Evolutionary conservation across 805 yeast species (phyloP).

Genomic region (Sugiyamaella marilandica): DNA sequence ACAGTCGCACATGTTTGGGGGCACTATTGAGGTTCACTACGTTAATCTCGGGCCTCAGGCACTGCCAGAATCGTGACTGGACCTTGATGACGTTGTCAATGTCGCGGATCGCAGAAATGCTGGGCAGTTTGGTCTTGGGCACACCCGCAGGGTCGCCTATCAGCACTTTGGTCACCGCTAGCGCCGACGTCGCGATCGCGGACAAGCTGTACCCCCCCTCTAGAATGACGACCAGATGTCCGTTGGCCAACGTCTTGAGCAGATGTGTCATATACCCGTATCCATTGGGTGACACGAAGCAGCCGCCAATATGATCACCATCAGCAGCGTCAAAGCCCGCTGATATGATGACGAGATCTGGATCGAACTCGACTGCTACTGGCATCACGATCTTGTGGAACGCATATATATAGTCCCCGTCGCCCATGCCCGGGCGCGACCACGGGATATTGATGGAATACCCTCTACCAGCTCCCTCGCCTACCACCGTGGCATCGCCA

Average conservation of each 20-base stretch:
- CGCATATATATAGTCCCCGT: conserved; percentile 92
- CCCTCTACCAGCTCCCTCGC: conserved; percentile 85
- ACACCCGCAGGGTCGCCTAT: conserved; percentile 94
- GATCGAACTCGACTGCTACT: conserved; percentile 78
- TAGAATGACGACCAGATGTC: conserved; percentile 79
- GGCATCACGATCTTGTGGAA: conserved; percentile 85
- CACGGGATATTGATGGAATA: conserved; percentile 88
- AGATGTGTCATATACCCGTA: conserved; percentile 95
- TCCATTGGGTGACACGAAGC: conserved; percentile 92
- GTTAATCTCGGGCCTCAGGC: conserved; percentile 60
- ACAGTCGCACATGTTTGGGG: conserved; percentile 7
- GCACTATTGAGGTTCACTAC: conserved; percentile 17
- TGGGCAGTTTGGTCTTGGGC: conserved; percentile 61
- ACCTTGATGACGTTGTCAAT: conserved; percentile 73
- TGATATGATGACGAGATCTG: conserved; percentile 87
- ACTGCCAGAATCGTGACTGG: conserved; percentile 86
- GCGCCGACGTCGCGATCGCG: conserved; percentile 82
- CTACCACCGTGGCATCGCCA: conserved; percentile 76
- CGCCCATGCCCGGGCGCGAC: conserved; percentile 88
- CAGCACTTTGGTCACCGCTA: conserved; percentile 85
- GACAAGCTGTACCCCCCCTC: conserved; percentile 98
- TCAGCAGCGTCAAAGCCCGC: conserved; percentile 99
- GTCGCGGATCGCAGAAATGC: conserved; percentile 69
- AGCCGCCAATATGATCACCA: conserved; percentile 95
- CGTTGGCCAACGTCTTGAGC: conserved; percentile 81